Base-by-base conservation (phyloP, 2,329 filamentous ascomycete genomes). In the Fragosphaeria purpurea region DNA sequence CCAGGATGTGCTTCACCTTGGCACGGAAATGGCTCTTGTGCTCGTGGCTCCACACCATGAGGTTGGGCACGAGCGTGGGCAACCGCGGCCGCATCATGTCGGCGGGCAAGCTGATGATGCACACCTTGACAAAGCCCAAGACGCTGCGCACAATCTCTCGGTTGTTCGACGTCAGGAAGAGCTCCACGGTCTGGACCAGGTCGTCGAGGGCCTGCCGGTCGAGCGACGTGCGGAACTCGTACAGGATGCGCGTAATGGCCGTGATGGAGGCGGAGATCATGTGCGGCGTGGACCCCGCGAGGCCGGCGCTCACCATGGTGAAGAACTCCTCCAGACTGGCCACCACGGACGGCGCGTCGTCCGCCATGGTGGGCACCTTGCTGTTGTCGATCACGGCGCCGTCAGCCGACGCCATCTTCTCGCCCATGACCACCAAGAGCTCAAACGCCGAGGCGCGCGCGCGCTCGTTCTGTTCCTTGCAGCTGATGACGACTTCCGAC, bases 251-350 rank as follows among this genome's bases (percentile, higher is more conserved):
- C 11, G 89, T 93, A 39, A 98, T 78, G 11, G 93, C 91, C 0
- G 89, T 97, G 63, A 98, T 90, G n/a, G 88, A 89, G 0, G 93
- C 93, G 6, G 88, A 95, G 55, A 97, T 90, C 89, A 97, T 96
- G 70, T 97, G 91, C 35, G 93, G 90, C 9, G 89, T 91, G 60
- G 84, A 86, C 51, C 90, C 91, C 2, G 91, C 93, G 48, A 98
- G 78, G 69, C 93, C 93, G 46, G 93, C 93, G 58, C 88, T 95
- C 34, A 97, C 86, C 93, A 98, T 98, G 50, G 91, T 96, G 71
- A 97, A 88, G 69, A 89, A 97, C 67, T 97, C 93, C 61, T 97
- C 91, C 39, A 98, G 79, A 41, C 79, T 90, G 22, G 93, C 91
- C 3, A 79, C 74, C 4, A 85, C 89, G 35, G 83, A 73, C 3